A percentile compares a stretch with the other conserved stretches of the same genome.
Conservation (phyloP, 2,329 filamentous ascomycete species). For the Alternaria atra region DNA sequence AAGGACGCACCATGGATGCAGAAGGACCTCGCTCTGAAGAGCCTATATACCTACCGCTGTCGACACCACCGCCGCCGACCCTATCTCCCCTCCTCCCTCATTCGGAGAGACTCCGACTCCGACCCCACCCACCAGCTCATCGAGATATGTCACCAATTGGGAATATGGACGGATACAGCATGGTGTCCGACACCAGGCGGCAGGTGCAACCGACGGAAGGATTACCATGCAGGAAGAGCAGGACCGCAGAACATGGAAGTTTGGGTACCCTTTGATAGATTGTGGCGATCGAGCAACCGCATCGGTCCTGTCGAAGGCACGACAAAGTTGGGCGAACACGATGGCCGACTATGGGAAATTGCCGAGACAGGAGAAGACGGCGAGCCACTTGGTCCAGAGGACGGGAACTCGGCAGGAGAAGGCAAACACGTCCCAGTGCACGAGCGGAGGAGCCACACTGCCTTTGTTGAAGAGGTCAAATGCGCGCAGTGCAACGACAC, state of each 20-base stretch:
- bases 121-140: conserved; percentile 69
- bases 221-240: conserved; percentile 65
- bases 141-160: conserved; percentile 65
- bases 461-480: conserved; percentile 62
- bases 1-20: conserved; percentile 53
- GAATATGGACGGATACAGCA: conserved; percentile 69
- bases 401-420: conserved; percentile 56
- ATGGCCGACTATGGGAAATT: conserved; percentile 66
- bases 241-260: conserved; percentile 65
- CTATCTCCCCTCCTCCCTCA: conserved; percentile 65
- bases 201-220: conserved; percentile 64
- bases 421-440: conserved; percentile 65
- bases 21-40: conserved; percentile 63
- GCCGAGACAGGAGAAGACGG: conserved; percentile 63
- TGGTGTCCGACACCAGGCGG: conserved; percentile 68
- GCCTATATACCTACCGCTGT: conserved; percentile 69
- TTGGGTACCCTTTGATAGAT: conserved; percentile 69
- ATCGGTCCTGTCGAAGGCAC: conserved; percentile 57
- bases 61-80: conserved; percentile 69
- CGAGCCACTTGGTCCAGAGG: conserved; percentile 63
- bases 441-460: conserved; percentile 61
- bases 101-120: conserved; percentile 66
- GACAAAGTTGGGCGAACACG: conserved; percentile 48
- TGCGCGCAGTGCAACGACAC: conserved; percentile 64
- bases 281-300: conserved; percentile 68